Evolutionary conservation across 805 yeast genomes (phyloP).

Genomic region (Diddensiella santjacobensis): DNA sequence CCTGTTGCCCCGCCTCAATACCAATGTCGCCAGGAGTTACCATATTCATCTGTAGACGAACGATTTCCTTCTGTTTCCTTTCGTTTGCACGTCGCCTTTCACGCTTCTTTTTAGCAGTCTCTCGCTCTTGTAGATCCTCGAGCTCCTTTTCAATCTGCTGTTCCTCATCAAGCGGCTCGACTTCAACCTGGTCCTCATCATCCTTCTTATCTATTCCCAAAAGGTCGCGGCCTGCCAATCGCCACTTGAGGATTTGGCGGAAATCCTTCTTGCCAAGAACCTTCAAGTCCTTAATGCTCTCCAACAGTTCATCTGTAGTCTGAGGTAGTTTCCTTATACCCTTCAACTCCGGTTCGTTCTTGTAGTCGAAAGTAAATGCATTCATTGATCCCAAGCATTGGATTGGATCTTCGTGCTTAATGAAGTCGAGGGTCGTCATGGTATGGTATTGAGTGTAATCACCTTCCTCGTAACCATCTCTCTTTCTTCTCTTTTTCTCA

Average conservation of each 20-base stretch:
- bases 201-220: constrained; percentile 58
- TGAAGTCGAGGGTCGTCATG: constrained; percentile 73
- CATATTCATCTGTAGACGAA: constrained; percentile 95
- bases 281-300: constrained; percentile 85
- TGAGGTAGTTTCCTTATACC: constrained; percentile 65
- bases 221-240: constrained; percentile 76
- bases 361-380: constrained; percentile 59
- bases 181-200: constrained; percentile 54
- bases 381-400: constrained; percentile 71
- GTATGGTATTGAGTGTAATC: constrained; percentile 70
- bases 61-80: constrained; percentile 77
- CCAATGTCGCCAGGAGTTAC: constrained; percentile 89
- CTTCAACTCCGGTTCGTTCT: constrained; percentile 67
- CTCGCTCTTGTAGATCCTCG: constrained; percentile 65
- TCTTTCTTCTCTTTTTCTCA: constrained; percentile 79
- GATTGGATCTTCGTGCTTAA: constrained; percentile 78
- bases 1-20: constrained; percentile 81
- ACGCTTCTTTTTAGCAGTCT: constrained; percentile 65
- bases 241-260: constrained; percentile 78
- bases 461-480: constrained; percentile 97
- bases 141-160: constrained; percentile 85
- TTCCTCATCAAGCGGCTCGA: constrained; percentile 76
- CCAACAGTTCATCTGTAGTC: constrained; percentile 73
- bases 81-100: constrained; percentile 82
- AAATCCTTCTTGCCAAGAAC: constrained; percentile 95